These are phyloP conservation scores for Pseudonitzschia delicatissima DNA, from an alignment of 108 stramenopile species.

Conservation along the genomic window DNA sequence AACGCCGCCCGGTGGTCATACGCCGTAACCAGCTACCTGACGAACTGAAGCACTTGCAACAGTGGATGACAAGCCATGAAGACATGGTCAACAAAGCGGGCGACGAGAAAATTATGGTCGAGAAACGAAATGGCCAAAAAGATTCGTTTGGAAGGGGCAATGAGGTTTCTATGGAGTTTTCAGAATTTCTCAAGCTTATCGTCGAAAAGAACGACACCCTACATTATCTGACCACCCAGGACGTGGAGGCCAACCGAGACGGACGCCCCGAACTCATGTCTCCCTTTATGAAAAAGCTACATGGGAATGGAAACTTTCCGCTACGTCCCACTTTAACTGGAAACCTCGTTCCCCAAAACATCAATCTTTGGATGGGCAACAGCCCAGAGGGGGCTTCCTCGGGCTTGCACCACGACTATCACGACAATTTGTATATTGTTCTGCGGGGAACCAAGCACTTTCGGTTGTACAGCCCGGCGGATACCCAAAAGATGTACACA, in stretches of 20 bases:
- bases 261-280: conserved; percentile 52
- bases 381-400: conserved; percentile 32
- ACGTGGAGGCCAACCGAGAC: conserved; percentile 37
- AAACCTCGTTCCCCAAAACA: conserved; percentile 63
- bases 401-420: conserved; percentile 98
- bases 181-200: conserved; percentile 24
- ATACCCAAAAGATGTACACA: conserved; percentile 61
- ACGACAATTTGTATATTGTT: conserved; percentile 96
- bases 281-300: conserved; percentile 31
- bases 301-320: conserved; percentile 49
- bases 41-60: neutral
- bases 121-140: conserved; percentile 14
- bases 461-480: conserved; percentile 69
- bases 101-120: conserved; percentile 26
- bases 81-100: conserved; percentile 9
- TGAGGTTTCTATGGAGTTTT: conserved; percentile 34
- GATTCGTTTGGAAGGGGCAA: conserved; percentile 37
- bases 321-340: conserved; percentile 63
- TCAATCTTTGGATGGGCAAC: conserved; percentile 93
- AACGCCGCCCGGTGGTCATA: conserved; percentile 1
- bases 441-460: conserved; percentile 84
- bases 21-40: neutral
- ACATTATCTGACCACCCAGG: conserved; percentile 58
- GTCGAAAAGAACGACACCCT: conserved; percentile 7
- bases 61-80: neutral